These are phyloP conservation scores for Talaromyces thailandensis DNA, from an alignment of 495 filamentous ascomycete species.

Conservation along the genomic window DNA sequence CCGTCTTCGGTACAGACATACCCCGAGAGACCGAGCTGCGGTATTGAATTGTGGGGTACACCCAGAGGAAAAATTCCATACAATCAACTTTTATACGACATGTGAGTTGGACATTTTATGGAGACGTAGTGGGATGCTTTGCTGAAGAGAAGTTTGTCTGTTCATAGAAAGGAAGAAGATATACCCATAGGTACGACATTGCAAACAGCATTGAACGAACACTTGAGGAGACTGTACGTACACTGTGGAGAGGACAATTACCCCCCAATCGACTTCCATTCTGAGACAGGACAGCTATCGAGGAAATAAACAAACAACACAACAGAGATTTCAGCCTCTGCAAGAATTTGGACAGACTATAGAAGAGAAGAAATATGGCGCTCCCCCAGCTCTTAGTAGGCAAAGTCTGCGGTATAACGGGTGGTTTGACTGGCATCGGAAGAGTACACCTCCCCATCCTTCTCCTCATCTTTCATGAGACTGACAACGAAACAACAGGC, in stretches of 20 bases:
- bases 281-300: no score
- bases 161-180: background rate
- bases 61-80: background rate
- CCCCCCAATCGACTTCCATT: background rate
- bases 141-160: background rate
- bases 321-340: background rate
- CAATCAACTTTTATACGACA: background rate
- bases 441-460: slow-evolving; percentile 23
- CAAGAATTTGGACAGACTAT: background rate
- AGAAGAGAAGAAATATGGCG: slow-evolving; percentile 17
- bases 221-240: background rate
- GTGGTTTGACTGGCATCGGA: slow-evolving; percentile 69
- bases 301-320: background rate
- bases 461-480: background rate
- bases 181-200: background rate
- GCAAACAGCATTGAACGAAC: background rate
- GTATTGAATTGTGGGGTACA: background rate
- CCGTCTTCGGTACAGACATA: background rate
- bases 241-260: background rate
- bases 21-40: background rate
- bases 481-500: slow-evolving; percentile 25
- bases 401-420: slow-evolving; percentile 70
- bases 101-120: background rate
- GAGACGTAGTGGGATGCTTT: background rate
- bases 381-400: slow-evolving; percentile 46